Base-by-base conservation (phyloP, 2,329 filamentous ascomycete species). In the Aureobasidium lini region DNA sequence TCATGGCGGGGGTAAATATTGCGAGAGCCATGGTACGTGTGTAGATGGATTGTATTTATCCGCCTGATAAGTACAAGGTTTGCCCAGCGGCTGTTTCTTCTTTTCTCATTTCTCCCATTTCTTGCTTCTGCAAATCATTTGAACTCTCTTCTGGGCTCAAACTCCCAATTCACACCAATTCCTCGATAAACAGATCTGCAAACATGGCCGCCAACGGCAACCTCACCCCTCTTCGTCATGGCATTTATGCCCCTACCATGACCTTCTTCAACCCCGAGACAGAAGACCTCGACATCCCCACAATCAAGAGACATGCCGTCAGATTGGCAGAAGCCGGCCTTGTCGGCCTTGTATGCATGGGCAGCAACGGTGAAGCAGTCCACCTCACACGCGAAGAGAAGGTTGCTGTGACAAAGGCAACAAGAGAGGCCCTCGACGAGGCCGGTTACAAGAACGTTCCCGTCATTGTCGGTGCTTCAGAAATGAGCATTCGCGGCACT, bases 201-300 rank as follows among this genome's bases (percentile, higher is more conserved):
- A 57, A 46, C 15, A 76, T 69, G 73, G 69, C 66, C 60, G 60
- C 69, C 59, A 68, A 65, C 56, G 64, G 63, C 57, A 54, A 57
- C 34, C 64, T 72, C 61, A 81, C 77, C n/a, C 80, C 86, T 64
- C 82, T 95, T 59, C 87, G 88, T 46, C 86, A 87, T 68, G 89
- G 90, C 71, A 91, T 94, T 71, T 95, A 94, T 74, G 88, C 88
- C 62, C 90, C 90, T 29, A 93, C 88, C 62, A 90, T 94, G 85
- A 95, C 90, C 68, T 95, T 95, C 73, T 95, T 95, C 78, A 79
- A 93, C 74, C 81, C 87, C 6, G 82, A 86, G 64, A 94, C 89
- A 47, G 90, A 95, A 75, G 89, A 94, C 50, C 81, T 95, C 67
- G 90, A 95, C 70, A 84, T 92, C 64, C 80, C 87, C 37, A 82